Evolutionary conservation across 2,329 filamentous ascomycete species (phyloP).

Genomic region (Chrysosporium keratinophilum): DNA sequence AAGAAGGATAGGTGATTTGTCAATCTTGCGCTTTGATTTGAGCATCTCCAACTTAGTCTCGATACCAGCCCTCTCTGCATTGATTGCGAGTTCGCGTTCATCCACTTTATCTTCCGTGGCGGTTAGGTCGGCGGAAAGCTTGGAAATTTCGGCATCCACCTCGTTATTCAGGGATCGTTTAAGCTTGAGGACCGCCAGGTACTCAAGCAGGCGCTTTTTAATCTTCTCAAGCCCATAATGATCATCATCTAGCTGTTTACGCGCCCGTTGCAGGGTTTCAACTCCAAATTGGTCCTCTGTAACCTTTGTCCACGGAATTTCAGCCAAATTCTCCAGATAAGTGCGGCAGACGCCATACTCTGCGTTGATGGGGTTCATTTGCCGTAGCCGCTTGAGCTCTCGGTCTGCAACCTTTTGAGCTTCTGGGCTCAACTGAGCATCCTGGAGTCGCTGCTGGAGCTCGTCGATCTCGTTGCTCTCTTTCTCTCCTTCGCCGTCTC

Average conservation of each 20-base stretch:
- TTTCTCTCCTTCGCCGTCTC: constrained; percentile 54
- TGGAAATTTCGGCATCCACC: constrained; percentile 62
- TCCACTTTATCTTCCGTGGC: constrained; percentile 42
- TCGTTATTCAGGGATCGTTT: constrained; percentile 85
- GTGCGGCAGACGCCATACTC: constrained; percentile 91
- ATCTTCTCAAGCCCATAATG: constrained; percentile 95
- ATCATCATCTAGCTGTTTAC: constrained; percentile 86
- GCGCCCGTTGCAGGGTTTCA: constrained; percentile 65
- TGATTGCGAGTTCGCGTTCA: constrained; percentile 46
- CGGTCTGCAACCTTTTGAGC: constrained; percentile 83
- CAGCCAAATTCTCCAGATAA: constrained; percentile 84
- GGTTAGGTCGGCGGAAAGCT: constrained; percentile 41
- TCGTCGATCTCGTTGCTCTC: constrained; percentile 86
- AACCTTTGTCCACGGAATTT: constrained; percentile 80
- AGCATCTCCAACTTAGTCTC: constrained; percentile 63
- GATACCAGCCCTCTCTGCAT: constrained; percentile 36
- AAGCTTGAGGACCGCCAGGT: constrained; percentile 86
- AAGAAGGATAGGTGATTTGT: constrained; percentile 92
- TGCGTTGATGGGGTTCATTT: constrained; percentile 93
- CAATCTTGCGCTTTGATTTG: constrained; percentile 71
- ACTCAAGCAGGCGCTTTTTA: constrained; percentile 91
- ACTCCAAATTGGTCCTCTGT: constrained; percentile 79
- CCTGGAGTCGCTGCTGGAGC: constrained; percentile 74
- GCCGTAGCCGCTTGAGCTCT: constrained; percentile 76
- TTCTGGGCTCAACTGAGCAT: constrained; percentile 69